A percentile compares a stretch with the other conserved stretches of the same genome.
These are phyloP conservation scores for Thelonectria rubi DNA, from an alignment of 2,329 filamentous ascomycete species.

Conservation along the genomic window DNA sequence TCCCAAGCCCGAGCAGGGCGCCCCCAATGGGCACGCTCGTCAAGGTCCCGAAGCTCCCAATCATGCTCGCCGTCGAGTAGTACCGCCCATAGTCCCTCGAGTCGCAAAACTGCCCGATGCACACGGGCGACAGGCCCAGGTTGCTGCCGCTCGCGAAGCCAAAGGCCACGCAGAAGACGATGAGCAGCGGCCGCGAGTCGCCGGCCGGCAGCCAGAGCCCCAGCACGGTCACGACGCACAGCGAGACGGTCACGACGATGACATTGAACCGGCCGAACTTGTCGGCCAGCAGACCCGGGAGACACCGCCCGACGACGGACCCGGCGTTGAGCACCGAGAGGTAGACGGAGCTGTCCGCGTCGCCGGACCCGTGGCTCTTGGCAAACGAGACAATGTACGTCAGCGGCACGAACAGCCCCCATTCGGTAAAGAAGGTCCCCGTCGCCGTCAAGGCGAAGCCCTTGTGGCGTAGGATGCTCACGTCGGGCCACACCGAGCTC, in stretches of 20 bases:
- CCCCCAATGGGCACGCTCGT: slow-evolving; percentile 58
- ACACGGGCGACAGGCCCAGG: slow-evolving; percentile 80
- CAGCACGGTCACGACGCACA: slow-evolving; percentile 64
- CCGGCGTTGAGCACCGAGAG: slow-evolving; percentile 85
- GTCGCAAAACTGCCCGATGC: slow-evolving; percentile 81
- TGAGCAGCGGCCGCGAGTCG: slow-evolving; percentile 62
- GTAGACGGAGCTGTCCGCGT: slow-evolving; percentile 67
- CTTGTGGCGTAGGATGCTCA: slow-evolving; percentile 67
- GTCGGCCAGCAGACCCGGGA: slow-evolving; percentile 81
- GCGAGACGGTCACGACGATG: slow-evolving; percentile 72
- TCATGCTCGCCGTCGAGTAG: slow-evolving; percentile 79
- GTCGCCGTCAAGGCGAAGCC: slow-evolving; percentile 68
- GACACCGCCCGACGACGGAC: slow-evolving; percentile 77
- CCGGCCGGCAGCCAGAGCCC: slow-evolving; percentile 76
- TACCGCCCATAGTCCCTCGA: slow-evolving; percentile 79
- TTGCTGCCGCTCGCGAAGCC: slow-evolving; percentile 84
- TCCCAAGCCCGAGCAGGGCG: slow-evolving; percentile 45
- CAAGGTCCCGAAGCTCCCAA: slow-evolving; percentile 76
- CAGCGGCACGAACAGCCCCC: slow-evolving; percentile 76
- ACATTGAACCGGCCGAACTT: slow-evolving; percentile 82
- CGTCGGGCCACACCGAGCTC: slow-evolving; percentile 63
- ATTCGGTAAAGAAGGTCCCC: slow-evolving; percentile 76
- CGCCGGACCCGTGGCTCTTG: slow-evolving; percentile 47
- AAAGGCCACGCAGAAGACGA: slow-evolving; percentile 76
- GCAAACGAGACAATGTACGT: slow-evolving; percentile 81